Evolutionary conservation across 306 rosid species (phyloP).

Genomic region (Cucurbita ficifolia): DNA sequence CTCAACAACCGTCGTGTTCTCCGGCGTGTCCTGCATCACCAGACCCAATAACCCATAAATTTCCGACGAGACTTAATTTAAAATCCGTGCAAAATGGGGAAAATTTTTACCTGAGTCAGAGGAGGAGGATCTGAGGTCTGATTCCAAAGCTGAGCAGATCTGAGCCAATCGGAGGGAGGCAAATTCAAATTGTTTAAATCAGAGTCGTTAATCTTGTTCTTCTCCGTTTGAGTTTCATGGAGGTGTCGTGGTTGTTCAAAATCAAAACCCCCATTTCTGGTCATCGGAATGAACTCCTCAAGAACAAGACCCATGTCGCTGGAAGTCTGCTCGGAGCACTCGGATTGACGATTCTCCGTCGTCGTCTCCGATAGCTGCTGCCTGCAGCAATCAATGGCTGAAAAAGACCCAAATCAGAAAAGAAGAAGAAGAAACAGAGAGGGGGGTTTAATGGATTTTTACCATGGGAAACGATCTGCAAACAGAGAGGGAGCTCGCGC

Average conservation of each 20-base stretch:
- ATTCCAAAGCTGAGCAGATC: conserved; percentile 85
- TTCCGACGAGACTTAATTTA: neutral
- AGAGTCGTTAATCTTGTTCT: neutral
- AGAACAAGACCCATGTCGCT: conserved; percentile 34
- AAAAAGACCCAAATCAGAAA: neutral
- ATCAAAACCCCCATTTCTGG: conserved; percentile 29
- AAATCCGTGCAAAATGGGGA: neutral
- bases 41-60: neutral
- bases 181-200: conserved; percentile 49
- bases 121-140: conserved; percentile 30
- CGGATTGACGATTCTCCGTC: conserved; percentile 55
- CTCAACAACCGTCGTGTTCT: conserved; percentile 49
- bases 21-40: conserved; percentile 34
- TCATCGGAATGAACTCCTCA: conserved; percentile 75
- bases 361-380: conserved; percentile 43
- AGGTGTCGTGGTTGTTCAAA: conserved; percentile 6
- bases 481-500: conserved; percentile 70
- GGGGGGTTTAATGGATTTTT: neutral
- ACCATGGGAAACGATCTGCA: conserved; percentile 78
- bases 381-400: conserved; percentile 63
- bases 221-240: conserved; percentile 2
- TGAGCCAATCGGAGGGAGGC: conserved; percentile 78
- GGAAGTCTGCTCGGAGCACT: conserved; percentile 70
- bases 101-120: conserved; percentile 29
- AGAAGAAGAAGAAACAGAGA: neutral